Evolutionary conservation across 2,329 filamentous ascomycete genomes (phyloP), one percentile per base, ranked within the genome.

Genomic region (Cladosporium sp.): DNA sequence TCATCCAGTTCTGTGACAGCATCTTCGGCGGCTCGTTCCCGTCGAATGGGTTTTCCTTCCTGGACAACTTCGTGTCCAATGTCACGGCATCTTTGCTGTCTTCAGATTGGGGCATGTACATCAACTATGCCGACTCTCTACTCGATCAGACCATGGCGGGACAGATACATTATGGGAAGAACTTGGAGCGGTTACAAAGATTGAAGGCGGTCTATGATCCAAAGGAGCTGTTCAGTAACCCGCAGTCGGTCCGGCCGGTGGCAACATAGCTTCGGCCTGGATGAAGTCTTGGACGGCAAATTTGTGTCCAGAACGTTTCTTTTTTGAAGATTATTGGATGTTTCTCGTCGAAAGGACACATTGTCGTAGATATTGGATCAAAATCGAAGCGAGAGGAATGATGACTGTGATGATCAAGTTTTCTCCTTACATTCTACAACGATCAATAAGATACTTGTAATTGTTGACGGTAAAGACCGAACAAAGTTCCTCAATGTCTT

Each of bases 51-150:
- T 52, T 49, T 43, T 38, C 30, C 3, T 54, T 54, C 50, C 44
- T 54, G 3, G 44, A 52, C 34, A 45, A 54, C 15, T 54, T 38
- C 36, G 53, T 54, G 0, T 49, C 43, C 17, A 48, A 49, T 8
- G 51, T 50, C 8, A 52, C 50, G 7, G 39, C 49, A 17, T 27
- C 43, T n/a, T 11, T 54, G 20, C 1, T 38, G 4, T 20, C 19
- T 13, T 47, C 44, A 3, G 53, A 54, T n/a, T 54, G 50, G 53
- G 53, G 53, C 20, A 54, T 54, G 53, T 54, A 54, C 32, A 54
- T 54, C 50, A 54, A 54, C 32, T 54, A 52, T 8, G 50, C 53
- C 12, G 50, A 54, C 30, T 44, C 43, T 17, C 38, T 39, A n/a
- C 44, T 54, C 13, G 38, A 52, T 22, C 47, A 42, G 41, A 47